These are phyloP conservation scores for Phytophthora tubulina DNA, from an alignment of 352 stramenopile genomes.

Conservation along the genomic window DNA sequence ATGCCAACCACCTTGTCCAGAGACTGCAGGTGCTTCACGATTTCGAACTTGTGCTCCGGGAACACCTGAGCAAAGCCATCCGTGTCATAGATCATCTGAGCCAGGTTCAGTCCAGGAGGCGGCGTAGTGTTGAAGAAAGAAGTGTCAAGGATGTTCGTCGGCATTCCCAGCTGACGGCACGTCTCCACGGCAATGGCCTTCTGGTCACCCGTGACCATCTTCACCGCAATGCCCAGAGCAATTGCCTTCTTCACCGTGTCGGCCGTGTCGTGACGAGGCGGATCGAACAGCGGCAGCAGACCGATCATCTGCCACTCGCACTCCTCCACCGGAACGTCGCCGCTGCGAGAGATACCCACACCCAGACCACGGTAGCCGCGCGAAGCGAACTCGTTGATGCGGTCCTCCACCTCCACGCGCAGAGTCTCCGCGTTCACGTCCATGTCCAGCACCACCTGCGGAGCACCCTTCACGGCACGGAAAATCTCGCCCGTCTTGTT, in stretches of 20 bases:
- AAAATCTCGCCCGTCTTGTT: slow-evolving; percentile 87
- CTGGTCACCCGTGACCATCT: slow-evolving; percentile 98
- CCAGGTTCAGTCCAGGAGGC: slow-evolving; percentile 67
- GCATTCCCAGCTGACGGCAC: slow-evolving; percentile 90
- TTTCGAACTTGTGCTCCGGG: slow-evolving; percentile 93
- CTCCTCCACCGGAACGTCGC: slow-evolving; percentile 76
- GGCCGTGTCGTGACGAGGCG: slow-evolving; percentile 92
- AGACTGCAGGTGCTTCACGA: slow-evolving; percentile 91
- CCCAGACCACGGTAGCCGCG: slow-evolving; percentile 76
- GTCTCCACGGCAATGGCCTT: slow-evolving; percentile 94
- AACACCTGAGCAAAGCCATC: slow-evolving; percentile 95
- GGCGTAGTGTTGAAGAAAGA: slow-evolving; percentile 83
- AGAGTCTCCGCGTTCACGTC: slow-evolving; percentile 67
- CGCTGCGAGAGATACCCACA: slow-evolving; percentile 66
- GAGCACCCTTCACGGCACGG: slow-evolving; percentile 93
- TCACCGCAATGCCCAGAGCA: slow-evolving; percentile 93
- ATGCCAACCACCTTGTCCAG: slow-evolving; percentile 86
- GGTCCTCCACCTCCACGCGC: slow-evolving; percentile 71
- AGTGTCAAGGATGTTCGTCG: slow-evolving; percentile 85
- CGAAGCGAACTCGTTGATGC: slow-evolving; percentile 85
- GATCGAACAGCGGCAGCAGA: slow-evolving; percentile 94
- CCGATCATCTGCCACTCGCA: slow-evolving; percentile 93
- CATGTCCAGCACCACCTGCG: slow-evolving; percentile 92
- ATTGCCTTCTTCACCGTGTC: slow-evolving; percentile 93
- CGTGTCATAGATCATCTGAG: slow-evolving; percentile 91